Base-by-base conservation (phyloP, 352 stramenopile species). In the Aphanomyces astaci region DNA sequence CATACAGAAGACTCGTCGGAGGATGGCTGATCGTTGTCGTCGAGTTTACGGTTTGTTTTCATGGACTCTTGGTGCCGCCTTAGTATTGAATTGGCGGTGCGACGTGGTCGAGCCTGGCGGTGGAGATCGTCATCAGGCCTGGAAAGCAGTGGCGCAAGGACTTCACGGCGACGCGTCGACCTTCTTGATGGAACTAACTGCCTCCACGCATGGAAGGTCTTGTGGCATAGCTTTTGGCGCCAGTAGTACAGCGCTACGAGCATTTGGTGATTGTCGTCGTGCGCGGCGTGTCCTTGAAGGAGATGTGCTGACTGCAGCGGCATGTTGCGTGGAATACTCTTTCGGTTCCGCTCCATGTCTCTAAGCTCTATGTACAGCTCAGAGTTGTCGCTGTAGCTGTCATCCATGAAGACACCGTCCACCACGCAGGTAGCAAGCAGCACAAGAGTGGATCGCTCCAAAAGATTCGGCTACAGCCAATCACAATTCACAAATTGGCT, bases 161-260 rank as follows among this genome's bases (percentile, higher is more conserved):
- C 22, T 24, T 25, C 13, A 53, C 45, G 45, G 19, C 4, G 22
- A n/a, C 11, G 32, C 25, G 25, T 62, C 36, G 4, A 43, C 25
- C 13, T 43, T 2, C 30, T 46, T 11, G 40, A 52, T 33, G 36
- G 25, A 32, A 30, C 17, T 5, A 10, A 43, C 15, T 28, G 56
- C 19, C 56, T 32, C 56, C 56, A 65, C 27, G 1, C 10, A 11
- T 65, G 31, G 31, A 65, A 65, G n/a, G 24, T 39, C 24, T 36
- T 51, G 33, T 19, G 27, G 22, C 32, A 52, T 25, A 52, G 56
- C 28, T 65, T 51, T 22, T 65, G 56, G 4, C 56, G 56, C 56
- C 56, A 65, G 17, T 65, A 65, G 56, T 65, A 65, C 19, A 65
- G 40, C 17, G 56, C 56, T 13, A 65, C 36, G 3, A 65, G 32